Evolutionary conservation across 805 yeast genomes (phyloP), one percentile per base, ranked within the genome.

Genomic region (Cyberlindnera xishuangbannaensis): DNA sequence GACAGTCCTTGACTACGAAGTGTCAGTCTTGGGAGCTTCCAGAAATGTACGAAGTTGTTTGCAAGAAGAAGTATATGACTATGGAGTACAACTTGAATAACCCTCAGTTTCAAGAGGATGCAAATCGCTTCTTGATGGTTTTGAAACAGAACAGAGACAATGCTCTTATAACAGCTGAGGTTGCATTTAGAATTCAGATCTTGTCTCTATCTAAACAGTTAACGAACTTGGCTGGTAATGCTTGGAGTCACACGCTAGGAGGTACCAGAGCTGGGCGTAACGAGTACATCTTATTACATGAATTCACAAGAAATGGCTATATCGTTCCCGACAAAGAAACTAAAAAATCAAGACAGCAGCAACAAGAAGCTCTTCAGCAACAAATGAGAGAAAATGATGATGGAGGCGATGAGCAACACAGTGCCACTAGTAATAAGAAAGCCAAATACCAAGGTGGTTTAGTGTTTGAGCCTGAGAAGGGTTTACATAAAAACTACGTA

Each of bases 211-310:
- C 97, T 1, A 85, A 85, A 48, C 95, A 88, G 52, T 67, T 92
- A 50, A 92, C 98, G 2, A 83, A 81, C 45, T 67, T 92, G 41
- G 97, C 97, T 1, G 98, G 98, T 48, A 92, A 92, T 56, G 90
- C 96, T 0, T 92, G 98, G 98, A 73, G 94, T 2, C 87, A 85
- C 43, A 92, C 98, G 1, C 66, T 92, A 31, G 79, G 86, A 32
- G 98, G 98, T 59, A 86, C 97, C 0, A 73, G 98, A 50, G 94
- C 95, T 8, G 97, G 95, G 48, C 74, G 98, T 62, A 90, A 90
- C 60, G 97, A 92, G 58, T 92, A 65, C 55, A 84, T 92, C 69
- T 65, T 92, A 58, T 62, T 92, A 35, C 98, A 92, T 57, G 97
- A 92, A 61, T 92, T 92, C 58, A 69, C 78, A 8, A 74, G 79